Evolutionary conservation across 139 green algal genomes (phyloP), one percentile per base, ranked within the genome.

Genomic region (Diplosphaera chodatii): DNA sequence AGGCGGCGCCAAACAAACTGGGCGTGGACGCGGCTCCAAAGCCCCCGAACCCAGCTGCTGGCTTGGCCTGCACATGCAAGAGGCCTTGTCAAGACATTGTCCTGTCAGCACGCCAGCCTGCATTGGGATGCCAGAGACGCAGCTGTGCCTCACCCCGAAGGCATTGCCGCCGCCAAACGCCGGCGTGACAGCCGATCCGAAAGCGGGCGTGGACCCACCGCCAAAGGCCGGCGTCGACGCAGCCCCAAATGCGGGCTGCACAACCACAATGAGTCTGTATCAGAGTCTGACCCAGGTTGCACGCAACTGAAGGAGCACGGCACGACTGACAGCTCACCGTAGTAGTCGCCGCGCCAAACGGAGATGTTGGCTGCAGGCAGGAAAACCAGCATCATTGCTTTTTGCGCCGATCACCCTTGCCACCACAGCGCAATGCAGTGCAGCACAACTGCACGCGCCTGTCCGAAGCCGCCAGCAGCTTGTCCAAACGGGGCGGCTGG

Each of bases 271-370:
- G 55, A 63, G n/a, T n/a, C n/a, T n/a, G n/a, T n/a, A n/a, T n/a
- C n/a, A n/a, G n/a, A n/a, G n/a, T n/a, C n/a, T n/a, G n/a, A n/a
- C n/a, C n/a, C n/a, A n/a, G n/a, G n/a, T n/a, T n/a, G n/a, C n/a
- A n/a, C n/a, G n/a, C n/a, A n/a, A n/a, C n/a, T n/a, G n/a, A n/a
- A n/a, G n/a, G n/a, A n/a, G n/a, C n/a, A n/a, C n/a, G n/a, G n/a
- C n/a, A n/a, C n/a, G n/a, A 32, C 1, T 5, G 23, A 3, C 29
- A 32, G 84, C 73, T 73, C 18, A 66, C 71, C 20, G 75, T 63
- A 1, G 69, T 78, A 18, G 73, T 64, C 13, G 73, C 40, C 27
- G 76, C 74, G 1, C 81, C 81, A 64, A 86, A 86, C 15, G 81
- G 80, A 22, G 73, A 74, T 5, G 62, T 64, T 25, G 3, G 4